Evolutionary conservation across 306 rosid species (phyloP).

Genomic region (Pyrus bretschneideri): DNA sequence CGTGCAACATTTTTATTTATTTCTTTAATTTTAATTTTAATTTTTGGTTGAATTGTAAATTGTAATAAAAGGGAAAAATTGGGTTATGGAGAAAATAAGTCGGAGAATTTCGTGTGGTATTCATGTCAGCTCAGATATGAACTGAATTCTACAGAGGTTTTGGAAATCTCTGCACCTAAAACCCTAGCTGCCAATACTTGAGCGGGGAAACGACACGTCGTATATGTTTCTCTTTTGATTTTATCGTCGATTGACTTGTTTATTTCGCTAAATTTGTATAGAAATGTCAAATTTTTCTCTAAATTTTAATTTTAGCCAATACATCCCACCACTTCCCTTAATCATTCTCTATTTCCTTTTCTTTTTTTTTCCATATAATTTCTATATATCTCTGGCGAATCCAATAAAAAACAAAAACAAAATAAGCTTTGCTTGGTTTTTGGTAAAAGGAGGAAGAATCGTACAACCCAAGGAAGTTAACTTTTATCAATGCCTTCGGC

Average conservation of each 20-base stretch:
- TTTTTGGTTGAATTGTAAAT: background rate
- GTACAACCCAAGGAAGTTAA: background rate
- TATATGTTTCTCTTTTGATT: too few species aligned
- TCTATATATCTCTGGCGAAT: too few species aligned
- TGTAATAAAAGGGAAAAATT: background rate
- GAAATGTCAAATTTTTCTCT: too few species aligned
- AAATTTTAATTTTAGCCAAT: too few species aligned
- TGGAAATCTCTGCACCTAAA: background rate
- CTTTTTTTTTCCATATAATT: too few species aligned
- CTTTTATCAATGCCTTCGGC: background rate
- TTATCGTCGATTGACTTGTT: too few species aligned
- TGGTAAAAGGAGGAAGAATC: background rate
- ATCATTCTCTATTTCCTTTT: too few species aligned
- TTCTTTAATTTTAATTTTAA: background rate
- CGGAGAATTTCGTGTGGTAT: background rate
- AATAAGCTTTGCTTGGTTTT: background rate
- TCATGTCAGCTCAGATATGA: background rate
- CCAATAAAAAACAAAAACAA: background rate
- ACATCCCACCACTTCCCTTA: too few species aligned
- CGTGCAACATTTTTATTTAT: slow-evolving; percentile 1
- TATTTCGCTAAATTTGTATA: too few species aligned
- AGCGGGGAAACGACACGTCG: background rate
- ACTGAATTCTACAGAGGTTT: background rate
- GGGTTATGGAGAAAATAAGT: background rate
- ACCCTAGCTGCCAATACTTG: background rate